Evolutionary conservation across 257 asterid genomes (phyloP), one percentile per base, ranked within the genome.

Genomic region (Rubia yunnanensis): DNA sequence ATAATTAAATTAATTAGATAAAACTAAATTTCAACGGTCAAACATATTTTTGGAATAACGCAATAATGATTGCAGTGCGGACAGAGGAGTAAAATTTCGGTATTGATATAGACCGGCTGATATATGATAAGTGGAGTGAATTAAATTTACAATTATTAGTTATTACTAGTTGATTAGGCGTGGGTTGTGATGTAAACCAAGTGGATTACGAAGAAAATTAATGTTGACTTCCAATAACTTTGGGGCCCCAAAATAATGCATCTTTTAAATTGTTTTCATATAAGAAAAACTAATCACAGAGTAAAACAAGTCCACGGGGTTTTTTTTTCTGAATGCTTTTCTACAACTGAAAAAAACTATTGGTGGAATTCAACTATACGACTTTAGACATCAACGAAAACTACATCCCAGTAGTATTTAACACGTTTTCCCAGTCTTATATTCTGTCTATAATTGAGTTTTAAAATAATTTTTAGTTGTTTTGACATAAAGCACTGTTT

Each of bases 181-280:
- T 68, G 72, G 56, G 65, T 39, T 27, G 31, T 56, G 72, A 67
- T 31, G 14, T 39, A 27, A 26, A 35, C 35, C 63, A 58, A 58
- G 41, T 1, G 14, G 10, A 7, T 14, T 13, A 15, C 50, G 2
- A 56, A 49, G 10, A 49, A 17, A 49, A 50, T 5, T 3, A 4
- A 53, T 22, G 59, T 53, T 53, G 59, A 53, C 59, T 53, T 23
- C 59, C 59, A 53, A 53, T 23, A 20, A 53, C 14, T 22, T 53
- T 46, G 30, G 14, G 58, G 59, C 32, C 59, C 22, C 59, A 53
- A 53, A 53, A 20, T 53, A 53, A 53, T 53, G 30, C 15, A 23
- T 53, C 30, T 53, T 23, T 53, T 23, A 20, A 20, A 20, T 50
- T 50, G 57, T 20, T 22, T 22, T 50, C 5, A 48, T 15, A 17